Evolutionary conservation across 2,329 filamentous ascomycete genomes (phyloP).

Genomic region (Dactylellina sp.): DNA sequence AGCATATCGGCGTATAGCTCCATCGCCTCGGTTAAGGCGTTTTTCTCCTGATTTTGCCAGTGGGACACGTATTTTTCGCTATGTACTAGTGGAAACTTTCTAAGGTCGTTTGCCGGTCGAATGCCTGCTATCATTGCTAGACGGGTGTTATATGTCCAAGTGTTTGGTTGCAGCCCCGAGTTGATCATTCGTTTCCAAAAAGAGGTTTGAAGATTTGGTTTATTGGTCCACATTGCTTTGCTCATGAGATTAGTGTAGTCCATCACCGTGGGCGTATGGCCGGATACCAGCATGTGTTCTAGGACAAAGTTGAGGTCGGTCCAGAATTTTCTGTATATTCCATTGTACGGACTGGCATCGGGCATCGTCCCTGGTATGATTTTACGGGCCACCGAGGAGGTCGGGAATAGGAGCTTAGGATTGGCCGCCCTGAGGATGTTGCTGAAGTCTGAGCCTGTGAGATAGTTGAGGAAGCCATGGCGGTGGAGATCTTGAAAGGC

Average conservation of each 20-base stretch:
- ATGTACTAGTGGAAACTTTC: constrained; percentile 45
- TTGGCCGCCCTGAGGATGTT: constrained; percentile 43
- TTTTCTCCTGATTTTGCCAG: constrained; percentile 33
- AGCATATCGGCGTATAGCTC: constrained; percentile 53
- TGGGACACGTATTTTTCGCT: constrained; percentile 13
- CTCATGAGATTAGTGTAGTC: constrained; percentile 55
- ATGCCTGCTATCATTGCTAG: constrained; percentile 43
- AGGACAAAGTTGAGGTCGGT: constrained; percentile 39
- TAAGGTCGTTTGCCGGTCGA: constrained; percentile 34
- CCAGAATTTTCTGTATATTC: constrained; percentile 43
- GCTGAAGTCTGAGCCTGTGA: constrained; percentile 42
- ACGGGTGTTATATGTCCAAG: constrained; percentile 54
- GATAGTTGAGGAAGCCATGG: constrained; percentile 32
- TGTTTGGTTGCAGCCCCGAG: constrained; percentile 43
- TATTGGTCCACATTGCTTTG: constrained; percentile 49
- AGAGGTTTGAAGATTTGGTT: constrained; percentile 6
- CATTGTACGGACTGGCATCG: constrained; percentile 19
- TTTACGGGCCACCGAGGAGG: constrained; percentile 34
- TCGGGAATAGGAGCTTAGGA: constrained; percentile 38
- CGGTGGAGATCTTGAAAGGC: constrained; percentile 43
- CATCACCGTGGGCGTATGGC: constrained; percentile 34
- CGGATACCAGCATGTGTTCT: constrained; percentile 34
- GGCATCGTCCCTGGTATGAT: constrained; percentile 33
- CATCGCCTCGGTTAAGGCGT: constrained; percentile 25
- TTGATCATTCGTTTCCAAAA: constrained; percentile 47